phyloP scores from a whole-genome alignment of 768 basidiomycete genomes.

The Suillus lakei region DNA sequence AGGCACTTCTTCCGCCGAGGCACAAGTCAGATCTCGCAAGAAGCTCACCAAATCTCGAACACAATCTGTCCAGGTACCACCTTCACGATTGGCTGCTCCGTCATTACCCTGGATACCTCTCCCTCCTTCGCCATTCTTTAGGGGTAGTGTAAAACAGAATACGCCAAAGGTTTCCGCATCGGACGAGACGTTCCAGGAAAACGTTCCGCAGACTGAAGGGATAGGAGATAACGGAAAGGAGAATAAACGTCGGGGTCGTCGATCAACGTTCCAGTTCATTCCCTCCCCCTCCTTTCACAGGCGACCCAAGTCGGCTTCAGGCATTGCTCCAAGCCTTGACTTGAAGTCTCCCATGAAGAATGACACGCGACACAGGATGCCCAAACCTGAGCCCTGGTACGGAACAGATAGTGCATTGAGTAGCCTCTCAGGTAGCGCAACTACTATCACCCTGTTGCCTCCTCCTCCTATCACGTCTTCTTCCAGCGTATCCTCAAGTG shows the following conservation, averaged over 20 bases:
- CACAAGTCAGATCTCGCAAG: background rate
- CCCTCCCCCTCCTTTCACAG: constrained; percentile 24
- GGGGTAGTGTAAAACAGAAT: constrained; percentile 1
- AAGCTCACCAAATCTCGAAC: constrained; percentile 10
- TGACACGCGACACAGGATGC: background rate
- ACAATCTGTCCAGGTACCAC: constrained; percentile 2
- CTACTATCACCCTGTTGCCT: constrained; percentile 5
- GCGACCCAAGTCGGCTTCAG: constrained; percentile 20
- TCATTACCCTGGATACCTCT: constrained; percentile 8
- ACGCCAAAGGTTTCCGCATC: background rate
- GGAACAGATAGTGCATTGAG: background rate
- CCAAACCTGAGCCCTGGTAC: background rate
- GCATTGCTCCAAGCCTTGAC: background rate
- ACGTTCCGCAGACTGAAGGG: background rate
- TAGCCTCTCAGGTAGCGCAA: constrained; percentile 4
- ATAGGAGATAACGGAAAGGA: background rate
- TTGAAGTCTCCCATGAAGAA: background rate
- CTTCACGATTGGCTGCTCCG: background rate
- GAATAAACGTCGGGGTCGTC: constrained; percentile 13
- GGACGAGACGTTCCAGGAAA: background rate
- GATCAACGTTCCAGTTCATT: constrained; percentile 32
- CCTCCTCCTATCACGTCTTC: constrained; percentile 4
- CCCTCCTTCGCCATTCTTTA: constrained; percentile 2
- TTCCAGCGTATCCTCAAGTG: constrained; percentile 8
- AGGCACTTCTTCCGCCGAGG: background rate